These are phyloP conservation scores for Yarrowia divulgata DNA, from an alignment of 805 yeast species.

Conservation along the genomic window DNA sequence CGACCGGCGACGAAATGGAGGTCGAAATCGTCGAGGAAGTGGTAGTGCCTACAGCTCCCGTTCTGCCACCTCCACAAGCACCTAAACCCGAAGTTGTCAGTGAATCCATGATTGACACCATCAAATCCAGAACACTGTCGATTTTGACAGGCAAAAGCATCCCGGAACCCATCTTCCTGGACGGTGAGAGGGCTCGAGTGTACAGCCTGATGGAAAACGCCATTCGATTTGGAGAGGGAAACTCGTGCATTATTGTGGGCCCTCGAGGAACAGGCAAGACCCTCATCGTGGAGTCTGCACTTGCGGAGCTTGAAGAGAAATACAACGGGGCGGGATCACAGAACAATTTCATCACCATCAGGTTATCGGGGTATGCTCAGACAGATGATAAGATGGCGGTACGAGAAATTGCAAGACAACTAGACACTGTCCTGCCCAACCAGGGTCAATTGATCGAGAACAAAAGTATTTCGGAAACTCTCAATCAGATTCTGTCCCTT, in stretches of 20 bases:
- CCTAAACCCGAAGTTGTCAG: slow-evolving; percentile 7
- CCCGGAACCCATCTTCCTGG: slow-evolving; percentile 51
- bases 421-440: slow-evolving; percentile 55
- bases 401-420: slow-evolving; percentile 82
- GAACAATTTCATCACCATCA: slow-evolving; percentile 66
- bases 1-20: slow-evolving; percentile 8
- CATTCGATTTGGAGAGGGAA: slow-evolving; percentile 72
- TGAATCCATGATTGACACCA: not conserved
- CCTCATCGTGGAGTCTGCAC: slow-evolving; percentile 63
- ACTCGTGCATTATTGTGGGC: slow-evolving; percentile 81
- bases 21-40: slow-evolving; percentile 9
- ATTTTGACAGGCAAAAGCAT: slow-evolving; percentile 47
- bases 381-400: slow-evolving; percentile 79
- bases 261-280: slow-evolving; percentile 83
- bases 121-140: slow-evolving; percentile 44
- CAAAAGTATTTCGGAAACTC: slow-evolving; percentile 47
- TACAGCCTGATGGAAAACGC: slow-evolving; percentile 68
- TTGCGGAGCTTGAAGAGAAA: slow-evolving; percentile 55
- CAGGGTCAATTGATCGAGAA: slow-evolving; percentile 45
- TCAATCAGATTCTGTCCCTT: slow-evolving; percentile 46
- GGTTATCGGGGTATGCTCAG: slow-evolving; percentile 75
- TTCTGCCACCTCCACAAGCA: slow-evolving; percentile 4
- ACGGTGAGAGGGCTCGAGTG: slow-evolving; percentile 57
- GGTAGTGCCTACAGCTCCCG: not conserved
- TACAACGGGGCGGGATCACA: slow-evolving; percentile 47